A percentile compares a stretch with the other conserved stretches of the same genome.
Conservation (phyloP, 176 grass and related monocot species). For the Aechmea fasciata region DNA sequence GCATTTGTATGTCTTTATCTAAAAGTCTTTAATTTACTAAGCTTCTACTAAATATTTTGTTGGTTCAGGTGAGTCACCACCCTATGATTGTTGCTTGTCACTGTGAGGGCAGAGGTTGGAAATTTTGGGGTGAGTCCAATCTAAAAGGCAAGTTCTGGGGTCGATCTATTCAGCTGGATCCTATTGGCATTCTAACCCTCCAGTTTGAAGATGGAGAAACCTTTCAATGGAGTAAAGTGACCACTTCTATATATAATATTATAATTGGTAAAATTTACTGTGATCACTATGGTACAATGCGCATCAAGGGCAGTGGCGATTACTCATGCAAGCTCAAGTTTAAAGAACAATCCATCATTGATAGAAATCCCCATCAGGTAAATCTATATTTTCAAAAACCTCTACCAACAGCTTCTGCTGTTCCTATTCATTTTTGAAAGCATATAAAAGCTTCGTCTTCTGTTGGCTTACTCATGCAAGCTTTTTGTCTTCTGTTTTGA, state of each 20-base stretch:
- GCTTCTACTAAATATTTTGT: conserved; percentile 10
- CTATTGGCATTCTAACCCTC: conserved; percentile 79
- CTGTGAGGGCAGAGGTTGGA: conserved; percentile 86
- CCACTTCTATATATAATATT: conserved; percentile 98
- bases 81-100: conserved; percentile 95
- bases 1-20: neutral
- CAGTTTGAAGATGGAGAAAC: conserved; percentile 91
- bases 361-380: conserved; percentile 88
- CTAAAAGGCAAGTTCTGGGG: conserved; percentile 98
- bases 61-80: conserved; percentile 81
- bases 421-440: too few species aligned
- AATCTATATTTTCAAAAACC: conserved; percentile 6
- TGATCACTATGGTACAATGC: conserved; percentile 96
- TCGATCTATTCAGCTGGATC: conserved; percentile 95
- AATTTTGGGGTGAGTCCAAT: conserved; percentile 90
- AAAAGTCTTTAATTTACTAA: neutral
- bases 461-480: too few species aligned
- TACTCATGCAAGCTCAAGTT: conserved; percentile 98
- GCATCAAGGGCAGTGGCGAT: conserved; percentile 68
- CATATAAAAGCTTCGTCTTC: too few species aligned
- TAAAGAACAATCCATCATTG: conserved; percentile 95
- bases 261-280: conserved; percentile 99
- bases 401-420: too few species aligned
- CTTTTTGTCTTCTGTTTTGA: too few species aligned
- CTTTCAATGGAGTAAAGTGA: conserved; percentile 97